phyloP scores from a whole-genome alignment of 163 green algal species.

The Trebouxia gelatinosa region DNA sequence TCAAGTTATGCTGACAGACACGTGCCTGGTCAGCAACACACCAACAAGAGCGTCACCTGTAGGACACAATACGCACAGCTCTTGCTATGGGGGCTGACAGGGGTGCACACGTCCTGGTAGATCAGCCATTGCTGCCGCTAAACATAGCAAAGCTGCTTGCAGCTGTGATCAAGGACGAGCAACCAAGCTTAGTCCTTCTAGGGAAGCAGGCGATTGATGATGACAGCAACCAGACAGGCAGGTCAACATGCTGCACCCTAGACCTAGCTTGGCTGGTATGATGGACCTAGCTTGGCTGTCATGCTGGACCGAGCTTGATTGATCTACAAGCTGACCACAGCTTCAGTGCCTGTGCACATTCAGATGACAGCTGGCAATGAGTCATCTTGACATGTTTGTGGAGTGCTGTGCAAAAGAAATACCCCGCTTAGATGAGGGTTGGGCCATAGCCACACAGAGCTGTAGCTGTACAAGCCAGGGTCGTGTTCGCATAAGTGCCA shows the following conservation, averaged over 20 bases:
- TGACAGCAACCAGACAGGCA: conserved; percentile 89
- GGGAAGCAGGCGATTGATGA: conserved; percentile 96
- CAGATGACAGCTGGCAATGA: not conserved
- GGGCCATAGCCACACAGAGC: no score
- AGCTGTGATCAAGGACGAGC: conserved; percentile 62
- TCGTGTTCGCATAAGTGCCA: no score
- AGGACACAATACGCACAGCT: conserved; percentile 85
- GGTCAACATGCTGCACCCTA: conserved; percentile 26
- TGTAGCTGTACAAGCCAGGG: no score
- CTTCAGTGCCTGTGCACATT: no score
- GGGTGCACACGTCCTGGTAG: conserved; percentile 70
- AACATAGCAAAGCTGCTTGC: conserved; percentile 79
- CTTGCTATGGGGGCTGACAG: conserved; percentile 90
- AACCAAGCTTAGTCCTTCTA: conserved; percentile 71
- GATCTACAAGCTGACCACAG: no score
- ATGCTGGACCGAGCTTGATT: no score
- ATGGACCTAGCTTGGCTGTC: no score
- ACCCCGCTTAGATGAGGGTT: no score
- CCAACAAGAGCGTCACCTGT: conserved; percentile 7
- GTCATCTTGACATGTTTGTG: not conserved
- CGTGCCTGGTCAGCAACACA: not conserved
- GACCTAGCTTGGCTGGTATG: no score
- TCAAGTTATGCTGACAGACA: no score
- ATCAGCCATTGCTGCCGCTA: conserved; percentile 69
- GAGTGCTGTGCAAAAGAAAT: not conserved